Evolutionary conservation across 164 flowering plant species (phyloP).

Genomic region (Vitis cinerea): DNA sequence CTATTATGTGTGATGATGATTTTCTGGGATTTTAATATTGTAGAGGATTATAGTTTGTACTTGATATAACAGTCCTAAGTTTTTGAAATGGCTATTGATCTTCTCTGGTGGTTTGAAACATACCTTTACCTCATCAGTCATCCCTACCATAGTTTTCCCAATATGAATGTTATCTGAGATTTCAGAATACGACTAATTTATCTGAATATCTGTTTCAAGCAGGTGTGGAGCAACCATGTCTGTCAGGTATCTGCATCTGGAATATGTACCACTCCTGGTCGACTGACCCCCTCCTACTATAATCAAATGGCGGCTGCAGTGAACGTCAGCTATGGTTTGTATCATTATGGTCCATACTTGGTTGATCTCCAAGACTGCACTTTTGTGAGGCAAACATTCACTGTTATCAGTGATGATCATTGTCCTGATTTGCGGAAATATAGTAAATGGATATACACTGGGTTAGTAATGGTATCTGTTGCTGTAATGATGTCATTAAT

Average conservation of each 20-base stretch:
- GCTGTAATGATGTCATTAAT: constrained; percentile 87
- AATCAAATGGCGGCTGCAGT: constrained; percentile 58
- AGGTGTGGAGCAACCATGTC: constrained; percentile 47
- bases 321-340: constrained; percentile 68
- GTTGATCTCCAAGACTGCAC: constrained; percentile 66
- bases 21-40: too few relatives aligned
- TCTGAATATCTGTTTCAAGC: constrained; percentile 6
- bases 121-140: too few relatives aligned
- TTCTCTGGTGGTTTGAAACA: too few relatives aligned
- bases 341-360: constrained; percentile 65
- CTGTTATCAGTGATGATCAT: constrained; percentile 26
- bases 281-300: constrained; percentile 58
- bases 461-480: constrained; percentile 68
- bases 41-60: too few relatives aligned
- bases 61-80: too few relatives aligned
- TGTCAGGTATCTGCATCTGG: constrained; percentile 44
- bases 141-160: too few relatives aligned
- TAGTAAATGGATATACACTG: constrained; percentile 63
- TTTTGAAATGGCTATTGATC: too few relatives aligned
- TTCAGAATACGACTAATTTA: background rate
- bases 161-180: too few relatives aligned
- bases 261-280: constrained; percentile 62
- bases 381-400: constrained; percentile 72
- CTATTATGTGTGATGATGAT: too few relatives aligned
- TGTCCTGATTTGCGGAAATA: constrained; percentile 67